Conservation (phyloP, 1,284 basidiomycete species). For the Ganoderma lucidum region DNA sequence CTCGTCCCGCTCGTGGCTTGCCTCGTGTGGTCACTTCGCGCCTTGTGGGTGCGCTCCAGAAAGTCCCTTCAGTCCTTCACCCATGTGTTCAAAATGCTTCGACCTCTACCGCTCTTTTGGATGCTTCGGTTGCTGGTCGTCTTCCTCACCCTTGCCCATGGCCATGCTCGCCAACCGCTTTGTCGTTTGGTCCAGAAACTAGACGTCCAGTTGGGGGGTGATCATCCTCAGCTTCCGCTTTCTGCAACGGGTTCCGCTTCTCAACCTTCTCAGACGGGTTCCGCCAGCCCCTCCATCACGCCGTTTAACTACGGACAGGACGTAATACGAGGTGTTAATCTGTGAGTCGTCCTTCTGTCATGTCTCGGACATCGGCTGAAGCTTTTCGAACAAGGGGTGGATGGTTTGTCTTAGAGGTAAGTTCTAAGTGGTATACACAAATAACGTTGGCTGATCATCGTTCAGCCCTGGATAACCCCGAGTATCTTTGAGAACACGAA, state of each 20-base stretch:
- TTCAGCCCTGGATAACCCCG: slow-evolving; percentile 79
- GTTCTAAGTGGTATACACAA: slow-evolving; percentile 17
- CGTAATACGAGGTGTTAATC: slow-evolving; percentile 68
- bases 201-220: slow-evolving; percentile 16
- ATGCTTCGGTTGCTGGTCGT: slow-evolving; percentile 5
- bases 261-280: slow-evolving; percentile 5
- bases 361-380: slow-evolving; percentile 3
- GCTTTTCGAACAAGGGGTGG: slow-evolving; percentile 53
- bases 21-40: not conserved
- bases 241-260: slow-evolving; percentile 13
- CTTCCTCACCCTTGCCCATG: slow-evolving; percentile 6
- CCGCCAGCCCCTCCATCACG: slow-evolving; percentile 27
- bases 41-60: not conserved
- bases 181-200: slow-evolving; percentile 36
- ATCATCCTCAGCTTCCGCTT: slow-evolving; percentile 20
- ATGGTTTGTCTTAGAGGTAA: slow-evolving; percentile 71
- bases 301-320: slow-evolving; percentile 60
- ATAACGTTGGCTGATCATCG: not conserved
- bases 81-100: slow-evolving; percentile 19
- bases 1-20: not conserved
- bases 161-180: slow-evolving; percentile 29
- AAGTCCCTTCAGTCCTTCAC: not conserved
- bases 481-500: slow-evolving; percentile 72
- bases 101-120: not conserved
- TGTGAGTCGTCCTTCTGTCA: slow-evolving; percentile 50